Base-by-base conservation (phyloP, 345 rosid genomes). In the Kandelia obovata region DNA sequence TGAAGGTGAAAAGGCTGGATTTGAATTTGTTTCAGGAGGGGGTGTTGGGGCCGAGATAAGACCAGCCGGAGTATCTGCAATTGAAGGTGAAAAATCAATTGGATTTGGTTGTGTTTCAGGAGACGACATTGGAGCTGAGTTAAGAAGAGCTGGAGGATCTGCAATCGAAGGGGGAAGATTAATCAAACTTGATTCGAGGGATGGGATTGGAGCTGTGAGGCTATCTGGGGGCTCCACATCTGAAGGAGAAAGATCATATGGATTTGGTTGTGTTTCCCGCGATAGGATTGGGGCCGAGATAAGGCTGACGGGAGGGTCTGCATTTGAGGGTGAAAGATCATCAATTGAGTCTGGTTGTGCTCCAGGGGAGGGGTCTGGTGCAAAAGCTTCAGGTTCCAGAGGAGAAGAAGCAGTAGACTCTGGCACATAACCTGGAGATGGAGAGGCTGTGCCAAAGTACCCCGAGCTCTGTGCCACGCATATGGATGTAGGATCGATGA, bases 401-500 rank as follows among this genome's bases (percentile, higher is more conserved):
- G 16, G 28, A 53, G 27, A 23, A 11, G 4, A 25, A 53, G 10
- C 27, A 53, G 21, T 21, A 21, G 27, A 27, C 1, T 23, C 27
- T 13, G 16, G 28, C 28, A 26, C 4, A 5, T 28, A 55, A 13
- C 27, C 25, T 26, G 28, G 58, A 9, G 58, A 55, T 26, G 5
- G 30, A 55, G 58, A 55, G 13, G 58, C 15, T 1, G 27, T 3
- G 8, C 27, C 47, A 2, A 1, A 11, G 28, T 9, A 26, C 58
- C 28, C 5, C 58, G 4, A 55, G 58, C 58, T 26, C 8, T 73
- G 65, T 2, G 53, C 67, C 5, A 43, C 49, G 35, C 58, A 68
- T 32, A 65, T 47, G 43, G 84, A 67, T 26, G 77, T 71, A 6
- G 73, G 68, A 57, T 63, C 16, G 47, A 72, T 65, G 55, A 79